Conservation (phyloP, 164 flowering plant genomes). For the Dillenia suffruticosa region DNA sequence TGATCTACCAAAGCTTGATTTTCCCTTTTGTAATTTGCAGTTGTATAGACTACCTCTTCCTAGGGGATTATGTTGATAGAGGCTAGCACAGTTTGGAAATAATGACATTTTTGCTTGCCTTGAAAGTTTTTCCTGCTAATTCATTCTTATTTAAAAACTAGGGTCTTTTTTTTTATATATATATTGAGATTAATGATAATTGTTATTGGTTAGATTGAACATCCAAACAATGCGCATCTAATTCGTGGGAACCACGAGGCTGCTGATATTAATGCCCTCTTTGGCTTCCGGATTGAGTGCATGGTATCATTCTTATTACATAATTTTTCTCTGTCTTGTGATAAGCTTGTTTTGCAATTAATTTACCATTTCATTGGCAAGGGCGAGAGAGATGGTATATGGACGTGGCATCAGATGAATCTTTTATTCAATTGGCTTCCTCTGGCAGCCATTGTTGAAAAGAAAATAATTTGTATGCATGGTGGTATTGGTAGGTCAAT, state of each 20-base stretch:
- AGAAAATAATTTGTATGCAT: slow-evolving; percentile 99
- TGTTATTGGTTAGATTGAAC: slow-evolving; percentile 60
- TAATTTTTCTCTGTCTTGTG: no score
- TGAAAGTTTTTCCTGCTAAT: slow-evolving; percentile 54
- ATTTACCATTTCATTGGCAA: slow-evolving; percentile 24
- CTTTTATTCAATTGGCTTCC: slow-evolving; percentile 98
- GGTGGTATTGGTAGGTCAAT: slow-evolving; percentile 99
- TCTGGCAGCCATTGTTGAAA: slow-evolving; percentile 93
- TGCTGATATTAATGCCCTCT: slow-evolving; percentile 98
- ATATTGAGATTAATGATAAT: not conserved
- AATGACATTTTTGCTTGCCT: slow-evolving; percentile 81
- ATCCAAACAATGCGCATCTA: slow-evolving; percentile 85
- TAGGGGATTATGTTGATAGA: slow-evolving; percentile 99
- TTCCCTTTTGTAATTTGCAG: slow-evolving; percentile 35
- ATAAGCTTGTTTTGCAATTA: not conserved
- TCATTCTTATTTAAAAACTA: not conserved
- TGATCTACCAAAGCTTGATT: not conserved
- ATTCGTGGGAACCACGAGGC: slow-evolving; percentile 99
- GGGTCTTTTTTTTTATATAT: not conserved
- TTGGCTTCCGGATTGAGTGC: slow-evolving; percentile 98
- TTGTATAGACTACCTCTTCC: slow-evolving; percentile 95
- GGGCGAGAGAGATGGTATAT: slow-evolving; percentile 99
- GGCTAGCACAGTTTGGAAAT: slow-evolving; percentile 99
- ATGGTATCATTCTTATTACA: slow-evolving; percentile 49
- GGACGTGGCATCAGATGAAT: slow-evolving; percentile 98